Evolutionary conservation across 352 stramenopile genomes (phyloP).

Genomic region (Phytophthora hybrid): DNA sequence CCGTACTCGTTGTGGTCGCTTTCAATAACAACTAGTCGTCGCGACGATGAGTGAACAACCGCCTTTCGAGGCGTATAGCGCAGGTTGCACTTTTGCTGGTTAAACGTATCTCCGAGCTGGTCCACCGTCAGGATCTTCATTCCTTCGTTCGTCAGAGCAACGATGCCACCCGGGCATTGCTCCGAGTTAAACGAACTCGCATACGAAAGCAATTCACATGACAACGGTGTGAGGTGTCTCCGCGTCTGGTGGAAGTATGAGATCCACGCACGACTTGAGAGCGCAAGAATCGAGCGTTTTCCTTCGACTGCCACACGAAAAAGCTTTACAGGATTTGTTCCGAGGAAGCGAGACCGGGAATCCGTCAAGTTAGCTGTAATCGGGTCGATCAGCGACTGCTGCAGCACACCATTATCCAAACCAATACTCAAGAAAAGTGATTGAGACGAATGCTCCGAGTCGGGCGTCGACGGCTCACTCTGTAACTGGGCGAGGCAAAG

Average conservation of each 20-base stretch:
- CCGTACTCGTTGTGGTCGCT: slow-evolving; percentile 98
- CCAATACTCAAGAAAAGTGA: slow-evolving; percentile 87
- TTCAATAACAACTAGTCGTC: slow-evolving; percentile 97
- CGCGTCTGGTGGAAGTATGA: slow-evolving; percentile 93
- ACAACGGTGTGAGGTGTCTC: slow-evolving; percentile 95
- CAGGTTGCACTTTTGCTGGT: slow-evolving; percentile 95
- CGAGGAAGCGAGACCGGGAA: slow-evolving; percentile 95
- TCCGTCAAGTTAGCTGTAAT: slow-evolving; percentile 87
- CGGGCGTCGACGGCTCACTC: slow-evolving; percentile 68
- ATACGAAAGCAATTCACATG: slow-evolving; percentile 95
- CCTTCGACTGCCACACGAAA: slow-evolving; percentile 93
- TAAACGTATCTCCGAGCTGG: slow-evolving; percentile 96
- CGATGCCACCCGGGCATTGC: slow-evolving; percentile 96
- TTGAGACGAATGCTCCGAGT: slow-evolving; percentile 65
- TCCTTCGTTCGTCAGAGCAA: slow-evolving; percentile 95
- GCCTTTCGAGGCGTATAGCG: slow-evolving; percentile 98
- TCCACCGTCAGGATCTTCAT: slow-evolving; percentile 99
- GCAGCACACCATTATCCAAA: slow-evolving; percentile 96
- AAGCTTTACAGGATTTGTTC: slow-evolving; percentile 95
- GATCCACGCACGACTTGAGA: slow-evolving; percentile 97
- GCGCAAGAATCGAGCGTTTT: slow-evolving; percentile 92
- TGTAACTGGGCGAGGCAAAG: slow-evolving; percentile 84
- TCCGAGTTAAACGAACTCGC: slow-evolving; percentile 97
- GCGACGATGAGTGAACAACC: slow-evolving; percentile 87
- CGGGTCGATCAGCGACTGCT: slow-evolving; percentile 92